A percentile compares a stretch with the other conserved stretches of the same genome.
Evolutionary conservation across 1,284 basidiomycete species (phyloP).

Genomic region (Leccinum fallax): DNA sequence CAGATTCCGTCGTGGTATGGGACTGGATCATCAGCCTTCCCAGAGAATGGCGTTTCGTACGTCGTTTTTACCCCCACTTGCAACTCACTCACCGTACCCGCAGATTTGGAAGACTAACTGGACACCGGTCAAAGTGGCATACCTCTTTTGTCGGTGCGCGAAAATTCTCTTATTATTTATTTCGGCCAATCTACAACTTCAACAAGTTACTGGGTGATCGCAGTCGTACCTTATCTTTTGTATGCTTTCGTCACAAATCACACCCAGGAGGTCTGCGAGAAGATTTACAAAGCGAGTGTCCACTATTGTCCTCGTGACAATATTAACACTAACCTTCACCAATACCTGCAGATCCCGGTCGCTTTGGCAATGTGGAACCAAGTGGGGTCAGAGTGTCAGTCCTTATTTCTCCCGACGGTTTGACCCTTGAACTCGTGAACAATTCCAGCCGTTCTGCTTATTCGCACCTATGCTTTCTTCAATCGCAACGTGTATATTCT

Average conservation of each 20-base stretch:
- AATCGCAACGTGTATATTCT: constrained; percentile 71
- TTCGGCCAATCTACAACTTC: constrained; percentile 1
- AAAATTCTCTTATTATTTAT: background rate
- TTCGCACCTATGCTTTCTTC: constrained; percentile 83
- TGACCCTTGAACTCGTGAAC: constrained; percentile 18
- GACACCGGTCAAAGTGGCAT: constrained; percentile 78
- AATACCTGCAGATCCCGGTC: constrained; percentile 60
- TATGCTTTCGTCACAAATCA: constrained; percentile 73
- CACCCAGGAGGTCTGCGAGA: constrained; percentile 57
- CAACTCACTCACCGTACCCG: constrained; percentile 1
- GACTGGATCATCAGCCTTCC: constrained; percentile 78
- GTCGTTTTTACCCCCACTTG: constrained; percentile 26
- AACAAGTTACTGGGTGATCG: constrained; percentile 74
- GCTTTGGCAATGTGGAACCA: constrained; percentile 84
- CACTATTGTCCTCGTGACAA: constrained; percentile 13
- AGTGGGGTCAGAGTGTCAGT: constrained; percentile 72
- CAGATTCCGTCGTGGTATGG: constrained; percentile 79
- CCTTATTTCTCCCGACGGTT: constrained; percentile 3
- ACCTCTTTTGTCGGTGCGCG: constrained; percentile 75
- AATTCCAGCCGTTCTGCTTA: constrained; percentile 65
- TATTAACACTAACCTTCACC: constrained; percentile 9
- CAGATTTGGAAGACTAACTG: constrained; percentile 80
- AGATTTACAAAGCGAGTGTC: constrained; percentile 60
- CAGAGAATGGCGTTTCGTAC: constrained; percentile 73
- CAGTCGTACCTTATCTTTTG: constrained; percentile 72